Conservation (phyloP, 2,329 filamentous ascomycete species). For the Ilyonectria sp. region DNA sequence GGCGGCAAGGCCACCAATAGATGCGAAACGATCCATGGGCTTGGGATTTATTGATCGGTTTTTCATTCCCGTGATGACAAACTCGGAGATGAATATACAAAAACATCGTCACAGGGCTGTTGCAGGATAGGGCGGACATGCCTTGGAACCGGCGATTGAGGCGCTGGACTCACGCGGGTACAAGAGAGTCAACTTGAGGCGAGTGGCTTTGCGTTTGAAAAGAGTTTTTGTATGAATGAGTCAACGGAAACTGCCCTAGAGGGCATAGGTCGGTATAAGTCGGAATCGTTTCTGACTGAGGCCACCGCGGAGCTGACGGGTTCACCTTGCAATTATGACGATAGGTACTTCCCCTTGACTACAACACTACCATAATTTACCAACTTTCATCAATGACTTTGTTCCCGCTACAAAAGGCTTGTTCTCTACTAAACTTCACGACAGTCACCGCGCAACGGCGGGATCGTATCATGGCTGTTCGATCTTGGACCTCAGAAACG, state of each 20-base stretch:
- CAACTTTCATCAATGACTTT: no score
- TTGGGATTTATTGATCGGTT: neutral
- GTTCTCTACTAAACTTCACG: no score
- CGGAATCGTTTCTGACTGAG: neutral
- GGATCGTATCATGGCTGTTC: no score
- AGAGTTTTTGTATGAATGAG: neutral
- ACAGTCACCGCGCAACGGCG: no score
- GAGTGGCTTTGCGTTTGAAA: neutral
- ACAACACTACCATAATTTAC: no score
- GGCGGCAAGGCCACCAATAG: conserved; percentile 17
- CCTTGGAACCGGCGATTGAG: no score
- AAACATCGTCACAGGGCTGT: neutral
- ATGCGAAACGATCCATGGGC: neutral
- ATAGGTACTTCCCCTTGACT: neutral
- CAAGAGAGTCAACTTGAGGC: neutral
- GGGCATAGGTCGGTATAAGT: neutral
- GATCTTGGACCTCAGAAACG: no score
- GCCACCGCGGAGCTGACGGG: neutral
- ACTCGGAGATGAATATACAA: neutral
- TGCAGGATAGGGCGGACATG: neutral
- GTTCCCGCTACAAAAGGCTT: no score
- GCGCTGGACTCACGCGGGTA: neutral
- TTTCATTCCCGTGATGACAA: conserved; percentile 9
- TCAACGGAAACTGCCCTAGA: neutral
- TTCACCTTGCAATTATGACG: neutral